A percentile compares a stretch with the other conserved stretches of the same genome.
Conservation (phyloP, 176 grass and related monocot genomes). For the maize (Zea mays) region DNA sequence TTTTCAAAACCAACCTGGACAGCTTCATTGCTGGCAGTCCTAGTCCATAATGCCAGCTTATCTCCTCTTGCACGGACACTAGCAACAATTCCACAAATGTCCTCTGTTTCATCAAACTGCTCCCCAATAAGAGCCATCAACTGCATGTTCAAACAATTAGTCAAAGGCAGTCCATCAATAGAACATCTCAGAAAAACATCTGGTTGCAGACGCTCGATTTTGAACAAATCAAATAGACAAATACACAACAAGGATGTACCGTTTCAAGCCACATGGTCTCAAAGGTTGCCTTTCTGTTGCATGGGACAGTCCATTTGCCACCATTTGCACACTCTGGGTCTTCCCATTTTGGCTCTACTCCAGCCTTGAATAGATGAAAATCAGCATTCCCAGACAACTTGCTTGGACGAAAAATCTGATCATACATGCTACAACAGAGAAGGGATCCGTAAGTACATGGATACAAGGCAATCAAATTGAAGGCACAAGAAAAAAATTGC, state of each 20-base stretch:
- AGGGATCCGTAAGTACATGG: slow-evolving; percentile 4
- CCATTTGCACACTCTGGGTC: slow-evolving; percentile 98
- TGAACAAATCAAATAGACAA: slow-evolving; percentile 7
- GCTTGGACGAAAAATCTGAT: slow-evolving; percentile 90
- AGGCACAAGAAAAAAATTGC: slow-evolving; percentile 1
- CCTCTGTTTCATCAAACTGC: slow-evolving; percentile 92
- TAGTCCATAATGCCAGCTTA: slow-evolving; percentile 95
- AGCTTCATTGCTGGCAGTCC: slow-evolving; percentile 93
- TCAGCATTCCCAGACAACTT: slow-evolving; percentile 78
- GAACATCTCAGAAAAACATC: not conserved
- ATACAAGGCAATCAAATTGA: slow-evolving; percentile 13
- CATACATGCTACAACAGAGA: slow-evolving; percentile 66
- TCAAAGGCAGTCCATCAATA: not conserved
- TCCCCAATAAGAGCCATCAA: slow-evolving; percentile 96
- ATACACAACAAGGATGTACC: slow-evolving; percentile 34
- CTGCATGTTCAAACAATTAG: slow-evolving; percentile 54
- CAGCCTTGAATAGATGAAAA: slow-evolving; percentile 91
- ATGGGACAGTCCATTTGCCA: slow-evolving; percentile 89
- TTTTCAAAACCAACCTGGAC: slow-evolving; percentile 72
- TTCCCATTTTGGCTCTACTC: slow-evolving; percentile 97
- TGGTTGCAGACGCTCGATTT: not conserved
- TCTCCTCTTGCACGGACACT: slow-evolving; percentile 87
- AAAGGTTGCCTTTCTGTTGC: slow-evolving; percentile 68
- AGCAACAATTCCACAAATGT: slow-evolving; percentile 96
- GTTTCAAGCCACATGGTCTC: slow-evolving; percentile 97